These are phyloP conservation scores for Graphiopsis chlorocephala DNA, from an alignment of 2,329 filamentous ascomycete genomes.

Conservation along the genomic window DNA sequence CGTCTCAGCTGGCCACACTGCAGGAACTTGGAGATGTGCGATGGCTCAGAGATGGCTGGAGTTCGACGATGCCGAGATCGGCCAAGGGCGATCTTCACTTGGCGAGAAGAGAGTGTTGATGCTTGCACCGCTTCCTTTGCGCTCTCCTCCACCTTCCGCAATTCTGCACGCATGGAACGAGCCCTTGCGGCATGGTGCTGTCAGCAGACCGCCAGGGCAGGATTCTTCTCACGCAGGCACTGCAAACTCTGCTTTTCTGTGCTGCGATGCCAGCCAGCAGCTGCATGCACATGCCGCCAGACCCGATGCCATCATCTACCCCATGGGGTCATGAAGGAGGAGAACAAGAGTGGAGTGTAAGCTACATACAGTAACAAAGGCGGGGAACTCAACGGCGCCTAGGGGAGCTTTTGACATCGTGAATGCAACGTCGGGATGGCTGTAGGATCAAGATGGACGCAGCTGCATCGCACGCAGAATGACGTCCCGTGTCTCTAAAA, in stretches of 20 bases:
- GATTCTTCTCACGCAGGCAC: background rate
- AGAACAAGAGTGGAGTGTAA: background rate
- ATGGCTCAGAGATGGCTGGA: background rate
- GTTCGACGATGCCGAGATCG: background rate
- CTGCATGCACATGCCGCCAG: background rate
- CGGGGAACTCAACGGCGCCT: constrained; percentile 11
- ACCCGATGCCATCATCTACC: background rate
- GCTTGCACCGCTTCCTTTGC: constrained; percentile 7
- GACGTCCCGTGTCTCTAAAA: constrained; percentile 6
- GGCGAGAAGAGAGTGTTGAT: constrained; percentile 9
- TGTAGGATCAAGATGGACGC: background rate
- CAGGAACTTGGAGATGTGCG: too few relatives aligned
- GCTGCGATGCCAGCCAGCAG: background rate
- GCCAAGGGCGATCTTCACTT: constrained; percentile 12
- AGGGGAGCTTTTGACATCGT: background rate
- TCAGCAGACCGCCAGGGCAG: constrained; percentile 6
- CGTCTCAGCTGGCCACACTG: background rate
- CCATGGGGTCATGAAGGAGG: background rate
- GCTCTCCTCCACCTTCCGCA: background rate
- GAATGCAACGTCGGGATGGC: constrained; percentile 11
- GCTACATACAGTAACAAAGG: background rate
- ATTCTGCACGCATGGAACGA: background rate
- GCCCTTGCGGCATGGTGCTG: background rate
- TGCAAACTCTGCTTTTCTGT: background rate
- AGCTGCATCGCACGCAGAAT: background rate